Base-by-base conservation (phyloP, 1,139 yeast species). In the Magnusiomyces suaveolens region DNA sequence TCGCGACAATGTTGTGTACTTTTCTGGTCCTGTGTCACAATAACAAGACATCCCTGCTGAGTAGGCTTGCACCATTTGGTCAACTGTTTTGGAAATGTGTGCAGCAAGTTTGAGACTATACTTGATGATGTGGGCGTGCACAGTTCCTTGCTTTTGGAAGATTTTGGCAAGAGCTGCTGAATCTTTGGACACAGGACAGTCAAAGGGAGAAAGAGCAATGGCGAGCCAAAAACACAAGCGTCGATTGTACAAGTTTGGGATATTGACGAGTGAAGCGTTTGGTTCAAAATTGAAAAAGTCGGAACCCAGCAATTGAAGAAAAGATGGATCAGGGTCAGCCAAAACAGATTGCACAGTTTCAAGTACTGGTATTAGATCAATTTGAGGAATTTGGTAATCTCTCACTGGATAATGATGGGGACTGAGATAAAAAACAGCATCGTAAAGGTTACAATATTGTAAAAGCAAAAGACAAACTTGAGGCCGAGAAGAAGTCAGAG, bases 71-170 rank as follows among this genome's bases (percentile, higher is more conserved):
- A 32, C 67, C 16, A 81, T 69, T 46, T 72, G 69, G 0, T 80
- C 67, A 1, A 81, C 78, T 14, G 75, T 69, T 2, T 77, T 81
- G 16, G 81, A 80, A 46, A 82, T 84, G 48, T 69, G 68, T 53
- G 79, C 78, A 18, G 89, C 81, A 56, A 83, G 75, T 63, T 84
- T 83, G 46, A 90, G 69, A 0, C 95, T 92, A 56, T 86, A 89
- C 60, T 81, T 77, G 43, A 87, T 67, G 1, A 86, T 74, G 16
- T 21, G 44, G 25, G 12, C 16, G 24, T 26, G 26, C 16, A 26
- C 2, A 53, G 54, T 39, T 51, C 62, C 58, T 57, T 72, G 75
- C 57, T 73, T 72, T 33, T 74, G 71, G 53, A 75, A 77, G 18
- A 72, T 69, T 18, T 64, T 63, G 1, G 78, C 41, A 3, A 18